Percentiles rank a stretch among this genome's conserved stretches.
phyloP scores from a whole-genome alignment of 2,329 filamentous ascomycete species.

The Geosmithia morbida region DNA sequence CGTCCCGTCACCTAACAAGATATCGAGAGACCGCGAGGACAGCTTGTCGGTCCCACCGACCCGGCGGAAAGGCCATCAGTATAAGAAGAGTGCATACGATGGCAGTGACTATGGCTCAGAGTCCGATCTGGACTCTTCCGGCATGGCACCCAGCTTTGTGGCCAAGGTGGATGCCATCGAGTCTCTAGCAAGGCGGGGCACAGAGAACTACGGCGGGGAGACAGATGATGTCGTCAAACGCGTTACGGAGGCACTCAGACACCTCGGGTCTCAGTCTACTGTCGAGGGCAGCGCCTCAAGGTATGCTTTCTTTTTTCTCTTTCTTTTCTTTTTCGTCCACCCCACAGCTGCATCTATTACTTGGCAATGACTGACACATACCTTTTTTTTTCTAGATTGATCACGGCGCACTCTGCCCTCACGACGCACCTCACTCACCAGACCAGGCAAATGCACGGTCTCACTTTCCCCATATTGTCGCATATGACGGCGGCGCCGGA shows the following conservation, averaged over 20 bases:
- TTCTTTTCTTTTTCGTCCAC: neutral
- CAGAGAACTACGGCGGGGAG: conserved; percentile 50
- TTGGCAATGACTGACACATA: neutral
- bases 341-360: neutral
- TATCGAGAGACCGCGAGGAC: conserved; percentile 10
- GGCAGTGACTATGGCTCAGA: conserved; percentile 63
- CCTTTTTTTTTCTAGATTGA: conserved; percentile 37
- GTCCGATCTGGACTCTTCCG: conserved; percentile 54
- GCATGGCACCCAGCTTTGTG: conserved; percentile 51
- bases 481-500: conserved; percentile 51
- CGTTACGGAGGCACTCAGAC: conserved; percentile 54
- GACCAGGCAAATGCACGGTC: conserved; percentile 58
- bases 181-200: conserved; percentile 49
- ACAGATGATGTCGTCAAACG: conserved; percentile 53
- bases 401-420: conserved; percentile 61
- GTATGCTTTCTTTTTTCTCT: conserved; percentile 18
- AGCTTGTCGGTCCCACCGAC: conserved; percentile 30
- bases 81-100: conserved; percentile 47
- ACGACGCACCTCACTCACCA: conserved; percentile 64
- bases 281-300: conserved; percentile 60
- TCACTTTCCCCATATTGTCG: conserved; percentile 57
- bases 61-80: conserved; percentile 30
- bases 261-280: conserved; percentile 58
- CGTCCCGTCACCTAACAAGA: neutral
- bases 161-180: conserved; percentile 61